Evolutionary conservation across 148 eudicot genomes (phyloP), one percentile per base, ranked within the genome.

Genomic region (Nepenthes gracilis): DNA sequence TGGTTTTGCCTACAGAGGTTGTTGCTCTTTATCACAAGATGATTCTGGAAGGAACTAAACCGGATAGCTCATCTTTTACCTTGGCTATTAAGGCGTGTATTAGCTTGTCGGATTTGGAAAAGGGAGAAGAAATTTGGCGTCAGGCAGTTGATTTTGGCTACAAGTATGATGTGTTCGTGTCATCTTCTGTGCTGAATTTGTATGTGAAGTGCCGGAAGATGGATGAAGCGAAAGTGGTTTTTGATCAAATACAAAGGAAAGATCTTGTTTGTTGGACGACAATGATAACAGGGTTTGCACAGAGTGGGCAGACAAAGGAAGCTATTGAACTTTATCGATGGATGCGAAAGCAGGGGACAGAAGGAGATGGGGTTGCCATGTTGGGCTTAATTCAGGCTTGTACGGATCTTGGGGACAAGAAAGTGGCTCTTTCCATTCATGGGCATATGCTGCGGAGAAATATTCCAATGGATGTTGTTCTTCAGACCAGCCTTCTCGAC

Each of bases 11-110:
- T 2, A 40, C 8, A 61, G 82, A 82, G 53, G 91, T 85, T 9
- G 9, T 82, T 33, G 61, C 60, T 62, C 62, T 85, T 9, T 83
- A 79, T 61, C 55, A 50, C 2, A 38, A 50, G 59, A 78, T 85
- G 92, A 55, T 54, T 48, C 54, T 35, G 47, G 82, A 81, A 54
- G 84, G 78, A 33, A 59, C 78, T 43, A 80, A 58, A 64, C 87
- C 85, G n/a, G 96, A 88, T 54, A 88, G 96, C 77, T 88, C 93
- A 6, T 77, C 85, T 15, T 85, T 83, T 62, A 88, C 91, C 0
- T 69, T 85, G 53, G 74, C 80, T 2, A 79, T 87, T 55, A 87
- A 84, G 78, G 87, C 90, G 40, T 87, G 95, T 57, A 47, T 88
- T 0, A 73, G 68, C 60, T 74, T 75, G 66, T 69, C 54, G 64